A percentile compares a stretch with the other conserved stretches of the same genome.
Conservation (phyloP, 2,329 filamentous ascomycete genomes). For the Apiospora hydei region DNA sequence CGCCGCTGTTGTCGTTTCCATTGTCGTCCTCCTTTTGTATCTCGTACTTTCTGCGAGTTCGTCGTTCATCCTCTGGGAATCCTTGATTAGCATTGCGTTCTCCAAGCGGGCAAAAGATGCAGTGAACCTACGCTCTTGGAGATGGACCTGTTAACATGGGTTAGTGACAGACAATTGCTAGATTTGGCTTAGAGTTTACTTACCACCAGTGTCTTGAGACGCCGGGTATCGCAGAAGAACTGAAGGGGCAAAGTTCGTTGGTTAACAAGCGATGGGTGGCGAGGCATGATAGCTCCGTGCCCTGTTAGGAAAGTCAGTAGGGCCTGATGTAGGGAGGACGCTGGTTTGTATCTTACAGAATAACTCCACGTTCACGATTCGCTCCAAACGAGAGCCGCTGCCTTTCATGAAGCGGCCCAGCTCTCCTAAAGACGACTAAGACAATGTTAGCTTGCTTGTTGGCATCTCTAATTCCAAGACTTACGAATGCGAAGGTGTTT, state of each 20-base stretch:
- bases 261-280: constrained; percentile 39
- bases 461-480: neutral
- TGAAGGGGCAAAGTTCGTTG: constrained; percentile 46
- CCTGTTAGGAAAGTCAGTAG: neutral
- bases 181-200: neutral
- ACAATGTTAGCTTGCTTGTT: neutral
- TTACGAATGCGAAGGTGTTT: constrained; percentile 57
- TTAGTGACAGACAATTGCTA: constrained; percentile 37
- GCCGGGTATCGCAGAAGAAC: constrained; percentile 45
- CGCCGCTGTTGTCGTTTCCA: neutral
- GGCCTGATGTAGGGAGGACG: constrained; percentile 11
- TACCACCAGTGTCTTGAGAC: constrained; percentile 48
- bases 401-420: constrained; percentile 54
- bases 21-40: constrained; percentile 34
- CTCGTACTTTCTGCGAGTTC: constrained; percentile 43
- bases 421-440: constrained; percentile 57
- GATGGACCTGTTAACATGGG: neutral
- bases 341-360: constrained; percentile 41
- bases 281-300: constrained; percentile 32
- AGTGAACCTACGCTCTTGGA: neutral
- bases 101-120: neutral
- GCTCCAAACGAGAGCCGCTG: constrained; percentile 50
- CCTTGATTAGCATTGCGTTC: neutral
- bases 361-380: constrained; percentile 54
- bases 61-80: constrained; percentile 36